These are phyloP conservation scores for Krasilnikovozyma curviuscula DNA, from an alignment of 768 basidiomycete species.

Conservation along the genomic window DNA sequence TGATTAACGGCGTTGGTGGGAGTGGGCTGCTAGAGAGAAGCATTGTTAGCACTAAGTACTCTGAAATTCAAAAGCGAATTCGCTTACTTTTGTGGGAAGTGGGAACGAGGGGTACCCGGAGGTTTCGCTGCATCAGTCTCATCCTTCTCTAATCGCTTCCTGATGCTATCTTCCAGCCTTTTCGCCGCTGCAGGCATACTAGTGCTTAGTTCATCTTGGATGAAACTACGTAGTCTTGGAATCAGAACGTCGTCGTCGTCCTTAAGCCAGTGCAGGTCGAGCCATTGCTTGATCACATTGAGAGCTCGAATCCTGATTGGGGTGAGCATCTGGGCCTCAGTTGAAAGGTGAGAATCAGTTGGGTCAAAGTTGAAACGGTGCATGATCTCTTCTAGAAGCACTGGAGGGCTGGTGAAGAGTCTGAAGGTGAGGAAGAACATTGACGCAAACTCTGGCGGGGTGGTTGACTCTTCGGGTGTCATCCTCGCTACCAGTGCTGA, in stretches of 20 bases:
- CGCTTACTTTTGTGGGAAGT: too few species aligned
- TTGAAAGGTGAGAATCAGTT: slow-evolving; percentile 46
- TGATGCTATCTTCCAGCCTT: too few species aligned
- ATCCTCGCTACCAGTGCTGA: slow-evolving; percentile 84
- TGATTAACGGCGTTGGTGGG: slow-evolving; percentile 3
- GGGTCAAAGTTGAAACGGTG: slow-evolving; percentile 59
- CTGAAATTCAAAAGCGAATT: too few species aligned
- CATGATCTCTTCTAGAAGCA: slow-evolving; percentile 59
- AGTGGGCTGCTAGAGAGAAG: too few species aligned
- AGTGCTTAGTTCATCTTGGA: too few species aligned
- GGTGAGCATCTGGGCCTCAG: slow-evolving; percentile 61
- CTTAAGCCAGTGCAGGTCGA: slow-evolving; percentile 76
- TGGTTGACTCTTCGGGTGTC: slow-evolving; percentile 67
- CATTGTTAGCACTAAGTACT: too few species aligned
- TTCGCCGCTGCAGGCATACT: too few species aligned
- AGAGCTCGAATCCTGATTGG: slow-evolving; percentile 79
- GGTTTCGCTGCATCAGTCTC: too few species aligned
- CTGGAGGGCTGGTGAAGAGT: slow-evolving; percentile 58
- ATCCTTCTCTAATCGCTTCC: too few species aligned
- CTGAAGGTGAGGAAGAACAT: slow-evolving; percentile 95
- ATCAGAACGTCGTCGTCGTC: slow-evolving; percentile 47
- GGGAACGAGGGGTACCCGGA: too few species aligned
- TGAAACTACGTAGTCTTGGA: slow-evolving; percentile 22
- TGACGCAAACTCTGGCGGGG: slow-evolving; percentile 65
- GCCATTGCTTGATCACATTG: slow-evolving; percentile 85